A percentile compares a stretch with the other conserved stretches of the same genome.
These are phyloP conservation scores for Alternaria ventricosa DNA, from an alignment of 2,329 filamentous ascomycete genomes.

Conservation along the genomic window DNA sequence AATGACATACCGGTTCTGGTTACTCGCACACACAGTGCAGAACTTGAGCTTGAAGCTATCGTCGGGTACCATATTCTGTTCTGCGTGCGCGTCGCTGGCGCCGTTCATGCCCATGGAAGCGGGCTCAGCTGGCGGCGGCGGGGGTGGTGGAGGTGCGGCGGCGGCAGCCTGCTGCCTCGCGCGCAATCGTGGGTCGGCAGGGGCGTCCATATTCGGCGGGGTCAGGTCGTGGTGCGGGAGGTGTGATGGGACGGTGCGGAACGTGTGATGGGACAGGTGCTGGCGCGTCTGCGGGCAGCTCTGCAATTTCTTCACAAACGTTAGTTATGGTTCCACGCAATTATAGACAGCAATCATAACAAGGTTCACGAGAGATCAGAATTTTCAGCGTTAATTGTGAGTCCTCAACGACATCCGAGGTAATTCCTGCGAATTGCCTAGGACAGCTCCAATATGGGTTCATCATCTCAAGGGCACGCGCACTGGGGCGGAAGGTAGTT, in stretches of 20 bases:
- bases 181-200: constrained; percentile 58
- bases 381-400: constrained; percentile 52
- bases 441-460: constrained; percentile 81
- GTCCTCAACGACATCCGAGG: constrained; percentile 54
- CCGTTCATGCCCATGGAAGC: constrained; percentile 43
- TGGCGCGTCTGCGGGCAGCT: constrained; percentile 7
- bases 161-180: constrained; percentile 56
- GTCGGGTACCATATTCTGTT: constrained; percentile 41
- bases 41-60: constrained; percentile 88
- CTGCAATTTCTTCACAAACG: constrained; percentile 35
- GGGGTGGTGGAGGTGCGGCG: constrained; percentile 61
- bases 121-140: constrained; percentile 48
- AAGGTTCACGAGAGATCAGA: constrained; percentile 39
- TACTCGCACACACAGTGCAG: constrained; percentile 98
- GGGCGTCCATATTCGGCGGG: constrained; percentile 40
- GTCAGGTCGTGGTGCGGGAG: not conserved
- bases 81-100: constrained; percentile 31
- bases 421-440: constrained; percentile 47
- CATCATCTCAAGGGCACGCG: constrained; percentile 57
- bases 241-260: not conserved
- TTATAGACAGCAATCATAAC: not conserved
- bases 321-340: constrained; percentile 25
- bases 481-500: no score
- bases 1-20: constrained; percentile 83
- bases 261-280: not conserved